phyloP scores from a whole-genome alignment of 805 yeast species.

The Candida ipomoeae region DNA sequence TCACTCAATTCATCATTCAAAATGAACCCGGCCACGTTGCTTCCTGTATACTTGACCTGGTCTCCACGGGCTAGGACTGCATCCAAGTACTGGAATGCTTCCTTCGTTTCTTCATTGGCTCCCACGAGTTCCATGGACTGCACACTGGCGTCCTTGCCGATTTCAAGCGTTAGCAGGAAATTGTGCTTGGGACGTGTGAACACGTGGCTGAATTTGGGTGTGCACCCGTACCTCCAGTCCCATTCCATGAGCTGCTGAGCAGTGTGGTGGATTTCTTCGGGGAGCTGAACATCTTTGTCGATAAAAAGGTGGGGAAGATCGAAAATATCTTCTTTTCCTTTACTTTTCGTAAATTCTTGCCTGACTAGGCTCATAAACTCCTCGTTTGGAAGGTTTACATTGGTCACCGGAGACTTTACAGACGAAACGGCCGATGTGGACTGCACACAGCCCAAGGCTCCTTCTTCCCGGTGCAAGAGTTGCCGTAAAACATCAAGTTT shows the following conservation, averaged over 20 bases:
- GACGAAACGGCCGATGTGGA: constrained; percentile 61
- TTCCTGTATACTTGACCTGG: constrained; percentile 36
- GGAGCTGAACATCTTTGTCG: constrained; percentile 26
- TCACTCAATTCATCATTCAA: constrained; percentile 41
- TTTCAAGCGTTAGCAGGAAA: constrained; percentile 33
- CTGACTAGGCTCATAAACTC: constrained; percentile 12
- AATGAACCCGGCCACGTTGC: constrained; percentile 42
- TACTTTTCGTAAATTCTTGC: constrained; percentile 39
- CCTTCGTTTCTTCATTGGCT: background rate
- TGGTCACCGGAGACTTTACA: constrained; percentile 75
- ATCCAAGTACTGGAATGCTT: constrained; percentile 33
- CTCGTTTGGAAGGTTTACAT: constrained; percentile 40
- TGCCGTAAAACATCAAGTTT: constrained; percentile 55
- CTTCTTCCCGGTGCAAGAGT: constrained; percentile 49
- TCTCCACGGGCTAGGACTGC: constrained; percentile 24
- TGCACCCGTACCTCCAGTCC: constrained; percentile 72
- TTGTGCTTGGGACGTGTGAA: constrained; percentile 33
- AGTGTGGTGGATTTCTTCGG: constrained; percentile 37
- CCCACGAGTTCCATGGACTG: constrained; percentile 19
- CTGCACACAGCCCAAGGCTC: constrained; percentile 37
- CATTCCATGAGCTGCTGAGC: constrained; percentile 48
- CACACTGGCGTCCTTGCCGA: constrained; percentile 43
- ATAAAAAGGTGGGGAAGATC: constrained; percentile 17
- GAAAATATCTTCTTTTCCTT: no score
- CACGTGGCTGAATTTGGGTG: constrained; percentile 67